Base-by-base conservation (phyloP, 73 alveolate genomes). In the Paramecium octaurelia region DNA sequence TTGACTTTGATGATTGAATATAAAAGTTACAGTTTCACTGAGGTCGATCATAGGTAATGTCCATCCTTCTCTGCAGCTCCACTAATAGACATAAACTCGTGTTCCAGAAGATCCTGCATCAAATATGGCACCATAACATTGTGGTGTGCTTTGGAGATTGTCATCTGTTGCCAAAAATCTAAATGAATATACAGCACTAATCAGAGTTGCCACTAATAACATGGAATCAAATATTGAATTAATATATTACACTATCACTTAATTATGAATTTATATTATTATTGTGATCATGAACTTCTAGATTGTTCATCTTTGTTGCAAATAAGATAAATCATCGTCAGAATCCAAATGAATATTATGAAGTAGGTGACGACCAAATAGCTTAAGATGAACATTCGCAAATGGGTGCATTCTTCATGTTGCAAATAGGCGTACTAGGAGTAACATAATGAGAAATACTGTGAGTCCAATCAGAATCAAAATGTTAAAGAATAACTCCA, bases 41-140 rank as follows among this genome's bases (percentile, higher is more conserved):
- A 80, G 21, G 31, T 80, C 21, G 16, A 80, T 43, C 43, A 31
- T 31, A 11, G 91, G 46, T 23, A 42, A 43, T 11, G 91, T 80
- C 75, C 36, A 80, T 42, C 8, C 57, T 80, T 42, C 11, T 44
- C 91, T 42, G 14, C 94, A 89, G 46, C 27, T 58, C 94, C 94
- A 89, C n/a, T 89, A 18, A 70, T 89, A 89, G 48, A 89, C 31
- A 44, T 89, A 89, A 4, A 44, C 94, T 71, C 88, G 71, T 7
- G 94, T 89, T n/a, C 94, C 94, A 0, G 94, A 71, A 27, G 92
- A 70, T 14, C 94, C 94, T 29, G 94, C 94, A 71, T 89, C 94
- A 43, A 89, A 73, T n/a, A 89, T 83, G 16, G 75, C 24, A 3
- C 94, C 94, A 89, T 71, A 89, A 29, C 94, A 89, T 80, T 42